Percentiles rank a stretch among this genome's conserved stretches.
These are phyloP conservation scores for Fonsecaea erecta DNA, from an alignment of 2,329 filamentous ascomycete species.

Conservation along the genomic window DNA sequence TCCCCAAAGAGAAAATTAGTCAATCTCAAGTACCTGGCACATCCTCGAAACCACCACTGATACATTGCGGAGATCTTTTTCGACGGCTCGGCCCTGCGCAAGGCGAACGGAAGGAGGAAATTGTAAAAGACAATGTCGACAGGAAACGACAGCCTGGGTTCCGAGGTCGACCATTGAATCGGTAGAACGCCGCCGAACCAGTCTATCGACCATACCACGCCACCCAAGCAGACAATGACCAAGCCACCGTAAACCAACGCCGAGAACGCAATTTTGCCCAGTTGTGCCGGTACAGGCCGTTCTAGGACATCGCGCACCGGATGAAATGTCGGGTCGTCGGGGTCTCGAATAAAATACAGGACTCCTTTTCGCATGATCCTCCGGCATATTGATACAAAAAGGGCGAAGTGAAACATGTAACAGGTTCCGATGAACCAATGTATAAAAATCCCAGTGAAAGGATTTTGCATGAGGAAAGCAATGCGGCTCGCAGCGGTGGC, in stretches of 20 bases:
- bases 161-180: conserved; percentile 90
- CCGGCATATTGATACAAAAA: conserved; percentile 98
- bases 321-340: conserved; percentile 97
- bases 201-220: conserved; percentile 75
- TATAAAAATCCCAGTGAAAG: conserved; percentile 89
- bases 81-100: conserved; percentile 82
- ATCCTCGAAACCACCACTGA: conserved; percentile 93
- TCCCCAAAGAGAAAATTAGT: conserved; percentile 94
- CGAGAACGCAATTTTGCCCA: conserved; percentile 95
- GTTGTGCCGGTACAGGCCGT: conserved; percentile 85
- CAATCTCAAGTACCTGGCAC: conserved; percentile 76
- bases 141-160: conserved; percentile 91
- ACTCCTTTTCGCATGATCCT: conserved; percentile 97
- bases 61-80: conserved; percentile 85
- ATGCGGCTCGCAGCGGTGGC: conserved; percentile 78
- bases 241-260: conserved; percentile 93
- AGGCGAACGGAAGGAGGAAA: conserved; percentile 86
- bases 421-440: conserved; percentile 99
- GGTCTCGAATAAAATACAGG: conserved; percentile 96
- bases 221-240: conserved; percentile 89
- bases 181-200: conserved; percentile 72
- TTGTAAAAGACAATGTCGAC: conserved; percentile 96
- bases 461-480: conserved; percentile 75
- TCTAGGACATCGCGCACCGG: conserved; percentile 96
- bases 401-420: conserved; percentile 99